phyloP scores from a whole-genome alignment of 1,284 basidiomycete species.

The Microbotryum violaceum region DNA sequence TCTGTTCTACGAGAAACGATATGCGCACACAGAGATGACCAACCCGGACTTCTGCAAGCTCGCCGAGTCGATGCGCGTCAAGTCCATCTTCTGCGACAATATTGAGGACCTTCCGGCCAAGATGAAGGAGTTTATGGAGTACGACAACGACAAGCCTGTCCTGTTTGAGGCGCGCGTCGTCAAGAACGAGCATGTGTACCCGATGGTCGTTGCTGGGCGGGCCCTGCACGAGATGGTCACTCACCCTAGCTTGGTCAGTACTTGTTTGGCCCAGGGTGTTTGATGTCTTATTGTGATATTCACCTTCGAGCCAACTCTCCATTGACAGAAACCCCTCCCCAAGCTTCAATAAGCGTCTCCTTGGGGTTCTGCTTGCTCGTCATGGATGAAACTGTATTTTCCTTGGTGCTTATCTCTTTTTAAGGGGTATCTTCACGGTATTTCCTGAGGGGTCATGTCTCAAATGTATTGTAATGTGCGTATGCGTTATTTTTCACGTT shows the following conservation, averaged over 20 bases:
- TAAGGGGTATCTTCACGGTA: no score
- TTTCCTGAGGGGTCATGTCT: no score
- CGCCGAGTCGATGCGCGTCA: slow-evolving; percentile 81
- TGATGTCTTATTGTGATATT: no score
- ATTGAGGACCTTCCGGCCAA: slow-evolving; percentile 74
- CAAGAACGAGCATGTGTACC: slow-evolving; percentile 70
- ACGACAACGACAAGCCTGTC: slow-evolving; percentile 75
- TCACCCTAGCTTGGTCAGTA: slow-evolving; percentile 12
- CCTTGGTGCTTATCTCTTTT: no score
- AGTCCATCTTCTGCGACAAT: slow-evolving; percentile 69
- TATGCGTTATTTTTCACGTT: no score
- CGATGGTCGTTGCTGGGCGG: slow-evolving; percentile 65
- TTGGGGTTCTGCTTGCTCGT: no score
- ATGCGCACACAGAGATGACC: slow-evolving; percentile 87
- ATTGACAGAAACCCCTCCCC: no score
- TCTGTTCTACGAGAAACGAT: slow-evolving; percentile 88
- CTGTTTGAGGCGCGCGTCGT: slow-evolving; percentile 85
- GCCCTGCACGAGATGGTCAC: slow-evolving; percentile 77
- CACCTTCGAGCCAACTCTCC: no score
- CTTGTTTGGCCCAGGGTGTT: background rate
- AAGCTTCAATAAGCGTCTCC: no score
- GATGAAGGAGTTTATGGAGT: slow-evolving; percentile 99
- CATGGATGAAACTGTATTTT: no score
- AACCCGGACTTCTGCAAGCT: slow-evolving; percentile 90
- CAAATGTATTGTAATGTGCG: no score